Conservation (phyloP, 352 stramenopile species). For the Plasmopara viticola region DNA sequence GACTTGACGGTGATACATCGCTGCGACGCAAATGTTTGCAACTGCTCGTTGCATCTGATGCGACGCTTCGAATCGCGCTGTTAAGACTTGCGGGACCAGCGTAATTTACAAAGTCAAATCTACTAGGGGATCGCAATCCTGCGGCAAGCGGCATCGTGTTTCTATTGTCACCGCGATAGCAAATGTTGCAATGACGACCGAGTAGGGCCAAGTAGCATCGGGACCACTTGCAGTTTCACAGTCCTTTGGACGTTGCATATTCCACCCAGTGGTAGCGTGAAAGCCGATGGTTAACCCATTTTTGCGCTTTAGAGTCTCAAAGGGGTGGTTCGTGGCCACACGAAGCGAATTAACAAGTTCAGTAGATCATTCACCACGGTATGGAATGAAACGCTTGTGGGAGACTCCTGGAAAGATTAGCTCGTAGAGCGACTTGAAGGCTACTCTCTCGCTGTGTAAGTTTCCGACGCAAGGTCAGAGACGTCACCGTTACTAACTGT, state of each 20-base stretch:
- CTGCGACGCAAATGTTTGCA: conserved; percentile 10
- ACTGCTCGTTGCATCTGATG: conserved; percentile 7
- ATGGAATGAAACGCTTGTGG: no score
- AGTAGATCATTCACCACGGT: not conserved
- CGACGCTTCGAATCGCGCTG: conserved; percentile 13
- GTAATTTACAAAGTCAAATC: conserved; percentile 3
- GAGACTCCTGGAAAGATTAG: no score
- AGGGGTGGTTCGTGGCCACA: conserved; percentile 11
- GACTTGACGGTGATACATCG: conserved; percentile 6
- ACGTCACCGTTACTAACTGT: no score
- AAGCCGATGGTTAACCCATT: not conserved
- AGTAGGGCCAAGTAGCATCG: conserved; percentile 5
- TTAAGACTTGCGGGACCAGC: conserved; percentile 1
- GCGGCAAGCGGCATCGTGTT: conserved; percentile 19
- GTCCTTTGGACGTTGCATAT: conserved; percentile 8
- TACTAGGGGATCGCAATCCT: conserved; percentile 10
- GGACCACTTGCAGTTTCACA: conserved; percentile 9
- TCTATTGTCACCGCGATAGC: conserved; percentile 8
- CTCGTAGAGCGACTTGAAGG: no score
- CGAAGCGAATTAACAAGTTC: conserved; percentile 11
- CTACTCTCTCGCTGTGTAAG: no score
- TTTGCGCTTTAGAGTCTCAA: conserved; percentile 5
- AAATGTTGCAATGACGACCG: conserved; percentile 24
- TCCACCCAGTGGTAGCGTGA: not conserved
- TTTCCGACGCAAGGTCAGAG: no score